Conservation (phyloP, 257 asterid species). For the Solanum appendiculatum region DNA sequence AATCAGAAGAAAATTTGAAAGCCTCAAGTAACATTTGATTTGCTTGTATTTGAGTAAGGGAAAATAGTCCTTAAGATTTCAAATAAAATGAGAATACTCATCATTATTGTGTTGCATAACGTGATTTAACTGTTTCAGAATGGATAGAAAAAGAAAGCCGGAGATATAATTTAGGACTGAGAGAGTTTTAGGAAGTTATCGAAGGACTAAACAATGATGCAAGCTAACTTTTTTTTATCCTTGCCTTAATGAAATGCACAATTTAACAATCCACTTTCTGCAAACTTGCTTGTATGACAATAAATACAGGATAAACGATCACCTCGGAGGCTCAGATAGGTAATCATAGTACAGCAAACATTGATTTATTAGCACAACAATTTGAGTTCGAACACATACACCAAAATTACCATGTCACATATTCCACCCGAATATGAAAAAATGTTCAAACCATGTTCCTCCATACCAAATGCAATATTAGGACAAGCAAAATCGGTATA, state of each 20-base stretch:
- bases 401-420: neutral
- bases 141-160: neutral
- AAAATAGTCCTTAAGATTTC: neutral
- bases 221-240: neutral
- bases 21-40: neutral
- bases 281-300: neutral
- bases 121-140: neutral
- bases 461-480: neutral
- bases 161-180: neutral
- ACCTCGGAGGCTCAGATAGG: no score
- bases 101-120: neutral
- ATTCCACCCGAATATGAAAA: neutral
- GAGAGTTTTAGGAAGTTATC: neutral
- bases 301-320: no score
- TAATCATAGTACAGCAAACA: no score
- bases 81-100: neutral
- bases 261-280: neutral
- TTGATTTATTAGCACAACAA: no score
- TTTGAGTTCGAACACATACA: neutral
- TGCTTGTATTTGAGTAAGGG: neutral
- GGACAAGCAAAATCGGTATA: neutral
- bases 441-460: neutral
- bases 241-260: neutral
- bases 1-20: neutral
- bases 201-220: neutral